A percentile compares a stretch with the other conserved stretches of the same genome.
phyloP scores from a whole-genome alignment of 164 flowering plant genomes.

The Taxillus chinensis region DNA sequence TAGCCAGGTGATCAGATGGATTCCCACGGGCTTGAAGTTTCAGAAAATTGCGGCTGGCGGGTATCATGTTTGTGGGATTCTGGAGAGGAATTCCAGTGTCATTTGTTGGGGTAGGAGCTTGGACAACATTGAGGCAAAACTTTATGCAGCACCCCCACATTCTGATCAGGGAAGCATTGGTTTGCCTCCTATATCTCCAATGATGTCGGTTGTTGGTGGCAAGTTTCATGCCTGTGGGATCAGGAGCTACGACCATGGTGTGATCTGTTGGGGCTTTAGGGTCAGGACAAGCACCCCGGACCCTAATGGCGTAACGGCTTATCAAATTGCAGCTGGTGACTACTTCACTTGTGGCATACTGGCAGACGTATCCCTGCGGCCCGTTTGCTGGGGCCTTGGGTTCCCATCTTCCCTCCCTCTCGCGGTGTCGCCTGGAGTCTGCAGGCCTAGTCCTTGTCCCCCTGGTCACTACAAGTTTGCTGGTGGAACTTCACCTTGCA shows the following conservation, averaged over 20 bases:
- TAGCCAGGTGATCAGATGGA: constrained; percentile 47
- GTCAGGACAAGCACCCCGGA: constrained; percentile 50
- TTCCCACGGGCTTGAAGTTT: constrained; percentile 48
- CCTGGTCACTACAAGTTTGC: constrained; percentile 43
- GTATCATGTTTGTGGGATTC: constrained; percentile 86
- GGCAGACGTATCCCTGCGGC: constrained; percentile 45
- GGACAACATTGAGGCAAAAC: constrained; percentile 33
- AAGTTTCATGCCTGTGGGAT: constrained; percentile 92
- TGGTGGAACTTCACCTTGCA: constrained; percentile 40
- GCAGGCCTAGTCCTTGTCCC: constrained; percentile 43
- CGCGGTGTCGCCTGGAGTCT: constrained; percentile 72
- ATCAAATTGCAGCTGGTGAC: constrained; percentile 78
- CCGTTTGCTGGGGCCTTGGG: constrained; percentile 80
- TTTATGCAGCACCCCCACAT: constrained; percentile 15
- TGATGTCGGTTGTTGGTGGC: constrained; percentile 74
- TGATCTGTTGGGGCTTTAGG: constrained; percentile 77
- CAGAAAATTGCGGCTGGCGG: constrained; percentile 80
- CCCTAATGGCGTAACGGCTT: constrained; percentile 48
- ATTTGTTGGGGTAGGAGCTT: constrained; percentile 87
- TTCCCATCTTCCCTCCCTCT: constrained; percentile 71
- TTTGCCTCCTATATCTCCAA: constrained; percentile 44
- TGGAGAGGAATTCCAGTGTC: constrained; percentile 46
- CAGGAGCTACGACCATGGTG: constrained; percentile 44
- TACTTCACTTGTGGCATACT: constrained; percentile 86
- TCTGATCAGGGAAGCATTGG: constrained; percentile 43